Evolutionary conservation across 225 moss, liverwort and hornwort genomes (phyloP), one percentile per base, ranked within the genome.

Genomic region (Climacium dendroides): DNA sequence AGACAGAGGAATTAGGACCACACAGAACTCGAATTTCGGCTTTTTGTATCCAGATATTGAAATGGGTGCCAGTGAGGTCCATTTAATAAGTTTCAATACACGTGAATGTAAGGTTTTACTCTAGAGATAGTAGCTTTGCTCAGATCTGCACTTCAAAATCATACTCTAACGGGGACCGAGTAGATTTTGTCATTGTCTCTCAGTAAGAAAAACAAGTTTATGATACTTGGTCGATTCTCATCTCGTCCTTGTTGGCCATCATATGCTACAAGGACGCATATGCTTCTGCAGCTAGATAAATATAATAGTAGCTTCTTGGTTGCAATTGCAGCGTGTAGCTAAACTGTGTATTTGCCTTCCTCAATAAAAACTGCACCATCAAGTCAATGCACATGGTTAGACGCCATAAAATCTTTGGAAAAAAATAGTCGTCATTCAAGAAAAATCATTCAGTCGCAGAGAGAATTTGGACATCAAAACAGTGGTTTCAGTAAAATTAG

Each of bases 201-300:
- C 87, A 12, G 72, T 19, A 70, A 58, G 91, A 85, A 87, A 83
- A 89, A 89, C 87, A 92, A 41, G 39, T 72, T 89, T 81, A 93
- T 93, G 92, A 91, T 94, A 92, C 94, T 85, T 94, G 87, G 73
- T 94, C 66, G 94, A 92, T 89, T 92, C 94, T 94, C 94, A 92
- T 94, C 92, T 92, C 77, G 88, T 89, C 89, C 90, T 92, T 92
- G 92, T 72, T 75, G 86, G 86, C 73, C 86, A 45, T 83, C 88
- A 77, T 87, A 81, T 70, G 53, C 78, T 57, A 81, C 90, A 90
- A 89, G 85, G 89, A 88, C 94, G 87, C 88, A 32, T 48, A 25
- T 35, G 37, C 24, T 75, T 61, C 86, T 88, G 67, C 80, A 79
- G 48, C 64, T 82, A 65, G 50, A 85, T 54, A n/a, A 59, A 67